Percentiles rank a stretch among this genome's conserved stretches.
Conservation (phyloP, 1,284 basidiomycete species). For the Exobasidium rhododendri region DNA sequence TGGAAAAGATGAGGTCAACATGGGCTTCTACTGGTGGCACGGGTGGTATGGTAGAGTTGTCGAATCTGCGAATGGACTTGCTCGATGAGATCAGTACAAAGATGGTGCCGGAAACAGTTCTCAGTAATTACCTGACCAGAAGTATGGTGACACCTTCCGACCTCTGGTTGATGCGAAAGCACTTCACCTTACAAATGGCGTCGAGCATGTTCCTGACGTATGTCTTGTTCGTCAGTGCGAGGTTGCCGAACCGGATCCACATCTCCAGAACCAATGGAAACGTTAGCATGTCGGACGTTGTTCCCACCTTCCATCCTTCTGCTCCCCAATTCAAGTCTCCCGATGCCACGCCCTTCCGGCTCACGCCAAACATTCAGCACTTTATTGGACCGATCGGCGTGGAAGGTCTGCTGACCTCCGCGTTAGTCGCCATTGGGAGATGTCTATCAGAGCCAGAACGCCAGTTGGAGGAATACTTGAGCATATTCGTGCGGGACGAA, state of each 20-base stretch:
- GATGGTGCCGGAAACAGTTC: slow-evolving; percentile 82
- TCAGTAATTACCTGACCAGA: slow-evolving; percentile 83
- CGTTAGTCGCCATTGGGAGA: slow-evolving; percentile 85
- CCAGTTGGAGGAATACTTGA: slow-evolving; percentile 81
- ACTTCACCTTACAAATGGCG: slow-evolving; percentile 87
- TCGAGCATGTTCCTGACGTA: slow-evolving; percentile 90
- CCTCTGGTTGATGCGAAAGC: slow-evolving; percentile 95
- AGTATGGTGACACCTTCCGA: slow-evolving; percentile 81
- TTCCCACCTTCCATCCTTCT: slow-evolving; percentile 59
- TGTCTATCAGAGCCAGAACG: slow-evolving; percentile 87
- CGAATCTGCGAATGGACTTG: slow-evolving; percentile 78
- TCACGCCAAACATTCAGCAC: slow-evolving; percentile 92
- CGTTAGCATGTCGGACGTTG: slow-evolving; percentile 50
- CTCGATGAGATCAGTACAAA: slow-evolving; percentile 86
- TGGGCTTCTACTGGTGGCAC: slow-evolving; percentile 10
- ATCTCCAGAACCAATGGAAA: slow-evolving; percentile 67
- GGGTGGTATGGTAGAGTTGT: slow-evolving; percentile 60
- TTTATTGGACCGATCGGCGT: slow-evolving; percentile 85
- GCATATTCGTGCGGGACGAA: slow-evolving; percentile 89
- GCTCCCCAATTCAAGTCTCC: slow-evolving; percentile 71
- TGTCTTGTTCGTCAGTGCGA: slow-evolving; percentile 76
- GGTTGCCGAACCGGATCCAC: slow-evolving; percentile 80
- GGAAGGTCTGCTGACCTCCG: slow-evolving; percentile 82
- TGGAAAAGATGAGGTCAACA: slow-evolving; percentile 50
- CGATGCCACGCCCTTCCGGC: slow-evolving; percentile 91